Conservation (phyloP, 345 rosid species). For the Arabis alpina region DNA sequence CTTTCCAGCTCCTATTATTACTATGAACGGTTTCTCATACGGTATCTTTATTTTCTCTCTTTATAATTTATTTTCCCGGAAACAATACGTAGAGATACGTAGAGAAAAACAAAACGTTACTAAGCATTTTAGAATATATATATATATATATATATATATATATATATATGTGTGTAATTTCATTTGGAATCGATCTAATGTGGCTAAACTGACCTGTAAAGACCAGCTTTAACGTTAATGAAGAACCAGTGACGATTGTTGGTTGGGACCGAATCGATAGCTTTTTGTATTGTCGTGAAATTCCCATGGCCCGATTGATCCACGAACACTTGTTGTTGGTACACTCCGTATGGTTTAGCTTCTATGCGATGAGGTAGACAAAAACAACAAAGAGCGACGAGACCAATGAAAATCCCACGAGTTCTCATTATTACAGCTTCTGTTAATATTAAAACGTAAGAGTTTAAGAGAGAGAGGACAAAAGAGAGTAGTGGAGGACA, state of each 20-base stretch:
- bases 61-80: neutral
- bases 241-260: conserved; percentile 57
- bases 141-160: too few relatives aligned
- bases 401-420: neutral
- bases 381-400: conserved; percentile 17
- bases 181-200: conserved; percentile 11
- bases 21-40: conserved; percentile 61
- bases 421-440: conserved; percentile 25
- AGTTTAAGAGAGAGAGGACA: too few relatives aligned
- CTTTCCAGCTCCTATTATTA: conserved; percentile 63
- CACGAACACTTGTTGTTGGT: conserved; percentile 42
- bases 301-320: conserved; percentile 57
- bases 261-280: conserved; percentile 60
- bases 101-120: conserved; percentile 15
- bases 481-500: conserved; percentile 16
- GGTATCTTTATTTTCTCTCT: conserved; percentile 86
- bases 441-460: conserved; percentile 31
- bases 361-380: conserved; percentile 17
- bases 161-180: neutral
- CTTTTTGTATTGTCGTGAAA: conserved; percentile 61
- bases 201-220: conserved; percentile 48
- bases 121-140: neutral
- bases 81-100: too few relatives aligned
- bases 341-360: conserved; percentile 23
- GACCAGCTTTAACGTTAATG: conserved; percentile 55